phyloP scores from a whole-genome alignment of 2,329 filamentous ascomycete genomes.

The Nannizziopsis arthrosporioides region DNA sequence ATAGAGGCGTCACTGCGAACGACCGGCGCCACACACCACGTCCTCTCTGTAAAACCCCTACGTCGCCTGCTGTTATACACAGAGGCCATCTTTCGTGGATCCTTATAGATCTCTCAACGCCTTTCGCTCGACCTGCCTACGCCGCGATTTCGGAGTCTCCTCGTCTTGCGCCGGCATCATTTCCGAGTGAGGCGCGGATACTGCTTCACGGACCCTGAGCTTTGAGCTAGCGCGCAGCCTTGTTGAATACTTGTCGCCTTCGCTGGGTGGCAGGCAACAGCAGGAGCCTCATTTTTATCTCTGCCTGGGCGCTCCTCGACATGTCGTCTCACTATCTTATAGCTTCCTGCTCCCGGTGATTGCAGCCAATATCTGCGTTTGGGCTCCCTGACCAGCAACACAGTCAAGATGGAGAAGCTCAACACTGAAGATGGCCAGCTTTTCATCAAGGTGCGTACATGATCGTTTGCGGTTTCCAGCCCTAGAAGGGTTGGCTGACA shows the following conservation, averaged over 20 bases:
- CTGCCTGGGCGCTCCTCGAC: conserved; percentile 1
- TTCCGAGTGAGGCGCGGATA: not conserved
- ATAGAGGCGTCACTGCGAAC: conserved; percentile 1
- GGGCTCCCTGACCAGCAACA: conserved; percentile 19
- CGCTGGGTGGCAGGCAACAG: not conserved
- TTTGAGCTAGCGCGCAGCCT: conserved; percentile 5
- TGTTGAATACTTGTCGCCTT: conserved; percentile 1
- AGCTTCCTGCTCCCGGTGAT: conserved; percentile 3
- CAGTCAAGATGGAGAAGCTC: conserved; percentile 37
- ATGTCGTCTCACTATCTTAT: conserved; percentile 5
- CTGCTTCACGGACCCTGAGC: not conserved
- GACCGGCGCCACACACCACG: not conserved
- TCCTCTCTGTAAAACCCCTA: not conserved
- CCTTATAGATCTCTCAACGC: not conserved
- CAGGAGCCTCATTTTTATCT: not conserved
- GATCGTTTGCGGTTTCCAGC: not conserved
- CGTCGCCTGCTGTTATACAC: conserved; percentile 2
- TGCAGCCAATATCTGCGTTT: conserved; percentile 18
- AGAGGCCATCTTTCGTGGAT: not conserved
- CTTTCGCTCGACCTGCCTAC: not conserved
- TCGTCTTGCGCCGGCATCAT: not conserved
- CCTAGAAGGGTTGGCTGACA: not conserved
- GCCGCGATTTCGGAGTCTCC: not conserved
- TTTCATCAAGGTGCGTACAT: conserved; percentile 34
- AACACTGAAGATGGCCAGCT: conserved; percentile 41